Evolutionary conservation across 2,329 filamentous ascomycete species (phyloP).

Genomic region (Botryotinia convoluta): DNA sequence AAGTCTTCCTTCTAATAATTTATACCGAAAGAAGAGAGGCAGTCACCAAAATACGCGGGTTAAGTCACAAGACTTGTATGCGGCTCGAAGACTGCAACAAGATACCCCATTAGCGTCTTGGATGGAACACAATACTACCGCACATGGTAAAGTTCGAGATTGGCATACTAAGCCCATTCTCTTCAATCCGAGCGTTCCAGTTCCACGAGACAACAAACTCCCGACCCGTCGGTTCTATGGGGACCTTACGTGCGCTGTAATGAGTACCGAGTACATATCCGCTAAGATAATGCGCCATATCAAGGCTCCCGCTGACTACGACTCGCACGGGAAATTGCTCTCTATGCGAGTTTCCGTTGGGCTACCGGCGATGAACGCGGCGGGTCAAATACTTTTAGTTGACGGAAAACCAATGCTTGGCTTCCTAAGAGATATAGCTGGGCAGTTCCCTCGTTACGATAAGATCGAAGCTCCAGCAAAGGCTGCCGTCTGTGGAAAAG

Average conservation of each 20-base stretch:
- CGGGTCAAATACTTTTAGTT: background rate
- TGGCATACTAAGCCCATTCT: background rate
- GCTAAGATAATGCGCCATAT: background rate
- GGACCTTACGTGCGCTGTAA: background rate
- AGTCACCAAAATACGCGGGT: too few species aligned
- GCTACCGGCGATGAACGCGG: background rate
- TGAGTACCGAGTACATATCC: background rate
- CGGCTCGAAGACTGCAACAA: too few species aligned
- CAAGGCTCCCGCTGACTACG: background rate
- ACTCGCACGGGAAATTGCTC: background rate
- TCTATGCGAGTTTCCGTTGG: background rate
- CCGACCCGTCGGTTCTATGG: background rate
- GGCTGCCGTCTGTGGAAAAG: too few species aligned
- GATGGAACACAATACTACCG: background rate
- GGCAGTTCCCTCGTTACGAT: too few species aligned
- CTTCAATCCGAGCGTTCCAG: background rate
- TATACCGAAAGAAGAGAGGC: too few species aligned
- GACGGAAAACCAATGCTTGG: background rate
- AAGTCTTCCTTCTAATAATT: too few species aligned
- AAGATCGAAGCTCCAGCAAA: too few species aligned
- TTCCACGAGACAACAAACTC: background rate
- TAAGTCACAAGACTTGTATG: too few species aligned
- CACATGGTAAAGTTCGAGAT: background rate
- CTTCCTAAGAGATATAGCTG: background rate
- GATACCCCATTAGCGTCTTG: background rate